These are phyloP conservation scores for Colletotrichum endophyticum DNA, from an alignment of 2,329 filamentous ascomycete genomes.

Conservation along the genomic window DNA sequence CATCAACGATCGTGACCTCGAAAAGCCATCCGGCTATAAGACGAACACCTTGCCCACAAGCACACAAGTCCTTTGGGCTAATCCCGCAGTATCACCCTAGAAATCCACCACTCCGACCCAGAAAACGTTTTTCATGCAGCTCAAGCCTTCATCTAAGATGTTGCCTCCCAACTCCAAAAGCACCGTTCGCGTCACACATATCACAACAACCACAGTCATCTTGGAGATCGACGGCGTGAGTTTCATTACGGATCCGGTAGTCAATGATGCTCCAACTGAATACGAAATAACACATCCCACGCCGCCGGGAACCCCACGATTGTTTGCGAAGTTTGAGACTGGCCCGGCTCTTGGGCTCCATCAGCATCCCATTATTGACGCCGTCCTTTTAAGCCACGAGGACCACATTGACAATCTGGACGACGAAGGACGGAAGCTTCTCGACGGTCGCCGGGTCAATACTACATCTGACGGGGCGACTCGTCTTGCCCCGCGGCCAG, in stretches of 20 bases:
- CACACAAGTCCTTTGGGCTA: too few species aligned
- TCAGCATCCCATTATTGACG: slow-evolving; percentile 49
- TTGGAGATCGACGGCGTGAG: slow-evolving; percentile 45
- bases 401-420: slow-evolving; percentile 51
- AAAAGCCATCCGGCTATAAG: too few species aligned
- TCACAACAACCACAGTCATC: slow-evolving; percentile 54
- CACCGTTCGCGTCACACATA: slow-evolving; percentile 40
- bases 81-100: too few species aligned
- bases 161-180: not conserved
- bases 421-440: not conserved
- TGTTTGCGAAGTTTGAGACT: too few species aligned
- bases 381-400: slow-evolving; percentile 53
- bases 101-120: too few species aligned
- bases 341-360: slow-evolving; percentile 39
- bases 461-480: not conserved
- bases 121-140: too few species aligned
- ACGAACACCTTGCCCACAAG: too few species aligned
- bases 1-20: too few species aligned
- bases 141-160: not conserved
- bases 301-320: slow-evolving; percentile 31
- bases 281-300: not conserved
- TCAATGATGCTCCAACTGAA: slow-evolving; percentile 40
- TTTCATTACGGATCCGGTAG: slow-evolving; percentile 50
- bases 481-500: slow-evolving; percentile 32
- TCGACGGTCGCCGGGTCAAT: not conserved